Base-by-base conservation (phyloP, 495 filamentous ascomycete genomes). In the Hapsidospora chrysogenum region DNA sequence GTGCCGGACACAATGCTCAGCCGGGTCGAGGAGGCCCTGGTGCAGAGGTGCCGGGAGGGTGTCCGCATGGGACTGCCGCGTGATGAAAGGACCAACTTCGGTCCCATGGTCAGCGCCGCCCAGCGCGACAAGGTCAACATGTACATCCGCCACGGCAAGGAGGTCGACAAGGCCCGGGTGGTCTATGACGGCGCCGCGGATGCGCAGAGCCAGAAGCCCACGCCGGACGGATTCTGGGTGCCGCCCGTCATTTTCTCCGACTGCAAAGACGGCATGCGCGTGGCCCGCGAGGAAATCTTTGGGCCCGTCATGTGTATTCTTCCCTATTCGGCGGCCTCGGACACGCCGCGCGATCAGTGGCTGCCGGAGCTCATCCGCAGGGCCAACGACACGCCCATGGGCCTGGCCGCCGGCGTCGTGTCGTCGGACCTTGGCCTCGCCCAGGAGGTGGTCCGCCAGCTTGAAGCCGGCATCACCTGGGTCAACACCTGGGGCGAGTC, bases 391-490 rank as follows among this genome's bases (percentile, higher is more conserved):
- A 80, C 78, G n/a, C 62, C 73, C 36, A 65, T 76, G 26, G 83
- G 80, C 29, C 66, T 85, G 10, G 79, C 80, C 1, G 80, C 80
- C 0, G 82, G 80, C 20, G 76, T 92, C 21, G 85, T 87, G 43
- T 82, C 78, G 10, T 68, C 66, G 43, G 70, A 86, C 44, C 46
- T 84, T 33, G 79, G 79, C 40, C 51, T 63, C 43, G 80, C 76
- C 28, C 80, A 86, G 46, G 59, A 69, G 33, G 64, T 83, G 8
- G 71, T 82, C 35, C 64, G 71, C 36, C 56, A 69, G 52, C 57
- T 86, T 10, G 64, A 83, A 51, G 80, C 81, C 0, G 83, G 83
- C 20, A 59, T 64, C 31, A 63, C 56, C 4, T 66, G 64, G 62
- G 49, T 68, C 20, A 66, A 66, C 33, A 59, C 58, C 0, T 64